Evolutionary conservation across 345 rosid species (phyloP).

Genomic region (Excoecaria agallocha): DNA sequence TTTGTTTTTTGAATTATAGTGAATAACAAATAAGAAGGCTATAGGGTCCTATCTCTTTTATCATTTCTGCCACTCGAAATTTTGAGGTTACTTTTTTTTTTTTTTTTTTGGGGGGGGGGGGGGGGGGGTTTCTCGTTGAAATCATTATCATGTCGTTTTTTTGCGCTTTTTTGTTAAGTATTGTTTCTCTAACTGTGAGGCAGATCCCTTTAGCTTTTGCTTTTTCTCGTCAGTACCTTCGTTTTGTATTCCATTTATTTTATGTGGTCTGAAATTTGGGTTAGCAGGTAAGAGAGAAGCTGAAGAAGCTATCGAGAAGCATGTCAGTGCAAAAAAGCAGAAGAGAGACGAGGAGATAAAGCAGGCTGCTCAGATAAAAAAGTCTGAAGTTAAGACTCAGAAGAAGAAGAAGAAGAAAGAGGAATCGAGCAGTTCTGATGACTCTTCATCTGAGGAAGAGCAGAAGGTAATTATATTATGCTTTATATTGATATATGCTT

Average conservation of each 20-base stretch:
- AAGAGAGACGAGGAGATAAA: conserved; percentile 44
- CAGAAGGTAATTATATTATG: conserved; percentile 31
- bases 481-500: background rate
- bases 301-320: conserved; percentile 50
- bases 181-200: background rate
- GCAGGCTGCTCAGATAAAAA: conserved; percentile 47
- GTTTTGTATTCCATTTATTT: background rate
- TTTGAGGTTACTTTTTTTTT: no score
- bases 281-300: conserved; percentile 68
- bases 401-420: conserved; percentile 48
- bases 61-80: background rate
- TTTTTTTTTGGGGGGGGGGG: background rate
- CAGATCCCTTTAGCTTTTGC: no score
- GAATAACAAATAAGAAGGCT: no score
- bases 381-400: conserved; percentile 44
- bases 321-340: conserved; percentile 59
- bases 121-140: no score
- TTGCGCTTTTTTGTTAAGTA: background rate
- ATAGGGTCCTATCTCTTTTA: no score
- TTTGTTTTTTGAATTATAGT: background rate
- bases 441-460: conserved; percentile 68
- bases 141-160: background rate
- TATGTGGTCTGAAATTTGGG: background rate
- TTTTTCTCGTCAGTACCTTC: background rate
- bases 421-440: conserved; percentile 52